Evolutionary conservation across 345 rosid genomes (phyloP), one percentile per base, ranked within the genome.

Genomic region (Salix udensis): DNA sequence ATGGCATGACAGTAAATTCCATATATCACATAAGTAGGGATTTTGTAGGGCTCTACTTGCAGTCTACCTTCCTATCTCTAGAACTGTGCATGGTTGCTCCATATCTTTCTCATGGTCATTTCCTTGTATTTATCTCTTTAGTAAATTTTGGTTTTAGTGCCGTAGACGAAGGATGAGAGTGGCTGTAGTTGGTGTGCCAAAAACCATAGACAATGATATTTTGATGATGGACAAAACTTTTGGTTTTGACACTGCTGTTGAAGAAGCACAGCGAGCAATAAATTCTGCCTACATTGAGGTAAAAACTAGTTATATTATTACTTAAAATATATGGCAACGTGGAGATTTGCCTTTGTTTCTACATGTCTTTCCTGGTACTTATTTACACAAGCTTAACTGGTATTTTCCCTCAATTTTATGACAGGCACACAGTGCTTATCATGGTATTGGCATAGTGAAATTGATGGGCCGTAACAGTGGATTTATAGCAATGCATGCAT

Each of bases 231-330:
- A 96, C 77, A 94, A 96, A 82, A 96, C 98, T 19, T 96, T 96
- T 74, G 99, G 99, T 74, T 93, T 96, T 78, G 99, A 93, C 70
- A 93, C 98, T 84, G 99, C 98, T 46, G 98, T 96, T 81, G 98
- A 96, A 87, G 99, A 92, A 82, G 98, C 99, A 31, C 99, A 93
- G 53, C 88, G 99, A 53, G 99, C 99, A 37, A 94, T 94, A 71
- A 94, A 94, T 88, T 96, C 98, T 74, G 97, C 99, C 5, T 96
- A 96, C 83, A 96, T 96, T 77, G 98, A 96, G 98, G 99, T 96
- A 79, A 68, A 60, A 44, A 68, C 67, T 9, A 5, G 28, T n/a
- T 77, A 73, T 66, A 40, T 70, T 71, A 4, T 18, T 44, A 7
- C 15, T 48, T 46, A 18, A 46, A 44, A 46, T 46, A 46, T 40